Evolutionary conservation across 345 rosid genomes (phyloP).

Genomic region (Corchorus capsularis): DNA sequence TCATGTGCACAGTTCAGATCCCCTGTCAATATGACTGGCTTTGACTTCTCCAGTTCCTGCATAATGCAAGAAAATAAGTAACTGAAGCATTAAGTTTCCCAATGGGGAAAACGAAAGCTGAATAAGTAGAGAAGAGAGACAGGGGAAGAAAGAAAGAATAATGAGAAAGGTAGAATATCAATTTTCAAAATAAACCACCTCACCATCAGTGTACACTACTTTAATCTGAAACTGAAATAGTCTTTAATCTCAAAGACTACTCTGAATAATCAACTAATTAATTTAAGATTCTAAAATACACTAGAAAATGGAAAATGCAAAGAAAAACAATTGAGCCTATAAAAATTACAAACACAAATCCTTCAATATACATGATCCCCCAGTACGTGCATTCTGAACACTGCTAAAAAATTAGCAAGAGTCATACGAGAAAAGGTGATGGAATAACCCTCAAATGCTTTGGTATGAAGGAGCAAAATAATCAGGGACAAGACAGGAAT

Average conservation of each 20-base stretch:
- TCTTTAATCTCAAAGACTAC: background rate
- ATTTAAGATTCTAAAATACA: background rate
- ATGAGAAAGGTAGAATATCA: background rate
- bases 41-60: constrained; percentile 90
- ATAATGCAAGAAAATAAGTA: constrained; percentile 21
- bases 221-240: background rate
- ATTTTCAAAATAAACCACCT: background rate
- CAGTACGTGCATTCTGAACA: background rate
- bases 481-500: background rate
- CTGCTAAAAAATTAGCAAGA: background rate
- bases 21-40: constrained; percentile 95
- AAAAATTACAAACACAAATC: too few species aligned
- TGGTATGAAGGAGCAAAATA: background rate
- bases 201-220: background rate
- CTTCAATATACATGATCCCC: background rate
- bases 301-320: background rate
- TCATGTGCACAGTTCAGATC: constrained; percentile 95
- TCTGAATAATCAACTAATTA: background rate
- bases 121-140: background rate
- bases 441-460: background rate
- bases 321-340: background rate
- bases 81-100: background rate
- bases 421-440: background rate
- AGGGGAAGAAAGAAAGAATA: background rate
- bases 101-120: background rate